Base-by-base conservation (phyloP, 2,329 filamentous ascomycete genomes). In the Diaporthe ilicicola region DNA sequence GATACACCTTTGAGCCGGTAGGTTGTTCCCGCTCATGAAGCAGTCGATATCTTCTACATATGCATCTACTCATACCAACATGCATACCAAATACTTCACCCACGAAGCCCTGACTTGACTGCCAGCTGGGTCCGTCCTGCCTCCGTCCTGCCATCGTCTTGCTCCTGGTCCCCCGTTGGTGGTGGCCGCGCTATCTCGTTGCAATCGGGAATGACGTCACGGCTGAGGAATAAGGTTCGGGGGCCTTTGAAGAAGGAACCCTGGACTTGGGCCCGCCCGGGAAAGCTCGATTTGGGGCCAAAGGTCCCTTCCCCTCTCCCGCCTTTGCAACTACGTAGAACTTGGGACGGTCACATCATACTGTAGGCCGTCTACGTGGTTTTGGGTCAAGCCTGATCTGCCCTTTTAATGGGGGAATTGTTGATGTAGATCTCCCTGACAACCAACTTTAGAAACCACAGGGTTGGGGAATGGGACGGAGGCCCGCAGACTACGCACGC, bases 341-440 rank as follows among this genome's bases (percentile, higher is more conserved):
- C 12, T 42, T 59, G 42, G 54, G 54, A 59, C 34, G 54, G 15
- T 62, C 39, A 62, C 56, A 62, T 46, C 39, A 62, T 48, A n/a
- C n/a, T n/a, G n/a, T n/a, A 59, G 34, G 54, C 22, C 22, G n/a
- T 39, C 12, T 56, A 19, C 32, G 53, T 27, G 53, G 53, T 56
- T 56, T 56, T 56, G 34, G 32, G 32, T 59, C 37, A 42, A 56
- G 54, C 54, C 54, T 56, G 54, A 56, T 56, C 54, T 42, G 15
- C 7, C 34, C 37, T 44, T 9, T 24, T 3, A 4, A 44, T 59
- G 15, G 39, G 56, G 56, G 9, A 61, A 24, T 15, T 32, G 4
- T 17, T 6, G 6, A 1, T 46, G 56, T 4, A 46, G 56, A 61
- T 61, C 56, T 61, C 27, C 56, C 13, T 24, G 9, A 39, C 27